Conservation (phyloP, 805 yeast species). For the Schizosaccharomyces octosporus region DNA sequence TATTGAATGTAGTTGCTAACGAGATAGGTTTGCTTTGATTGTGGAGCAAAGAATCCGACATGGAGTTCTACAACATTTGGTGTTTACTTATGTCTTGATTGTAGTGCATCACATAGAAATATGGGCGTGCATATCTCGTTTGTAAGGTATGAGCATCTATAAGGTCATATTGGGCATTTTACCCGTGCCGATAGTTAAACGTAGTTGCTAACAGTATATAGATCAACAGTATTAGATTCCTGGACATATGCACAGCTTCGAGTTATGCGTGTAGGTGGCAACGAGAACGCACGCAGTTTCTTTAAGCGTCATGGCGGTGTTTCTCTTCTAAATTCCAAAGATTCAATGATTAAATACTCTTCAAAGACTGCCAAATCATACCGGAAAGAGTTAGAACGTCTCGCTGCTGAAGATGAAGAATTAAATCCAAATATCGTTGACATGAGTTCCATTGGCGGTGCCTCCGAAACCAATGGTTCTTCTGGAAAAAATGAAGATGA, state of each 20-base stretch:
- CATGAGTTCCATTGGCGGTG: conserved; percentile 4
- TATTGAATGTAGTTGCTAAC: not conserved
- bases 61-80: conserved; percentile 98
- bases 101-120: conserved; percentile 87
- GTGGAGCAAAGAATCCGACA: conserved; percentile 81
- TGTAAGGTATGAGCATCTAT: conserved; percentile 5
- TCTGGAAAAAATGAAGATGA: conserved; percentile 8
- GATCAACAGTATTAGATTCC: conserved; percentile 66
- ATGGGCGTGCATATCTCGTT: conserved; percentile 89
- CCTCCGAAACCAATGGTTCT: conserved; percentile 7
- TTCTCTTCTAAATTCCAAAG: conserved; percentile 33
- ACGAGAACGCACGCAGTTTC: conserved; percentile 61
- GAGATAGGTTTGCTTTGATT: conserved; percentile 54
- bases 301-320: conserved; percentile 71
- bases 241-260: conserved; percentile 84
- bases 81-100: conserved; percentile 71
- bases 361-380: conserved; percentile 58
- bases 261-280: conserved; percentile 84
- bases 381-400: conserved; percentile 51
- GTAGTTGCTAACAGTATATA: conserved; percentile 24
- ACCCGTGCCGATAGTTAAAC: no score
- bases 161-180: not conserved
- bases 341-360: conserved; percentile 57
- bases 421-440: conserved; percentile 50
- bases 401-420: conserved; percentile 37